Conservation (phyloP, 805 yeast species). For the Ogataea kodamae region DNA sequence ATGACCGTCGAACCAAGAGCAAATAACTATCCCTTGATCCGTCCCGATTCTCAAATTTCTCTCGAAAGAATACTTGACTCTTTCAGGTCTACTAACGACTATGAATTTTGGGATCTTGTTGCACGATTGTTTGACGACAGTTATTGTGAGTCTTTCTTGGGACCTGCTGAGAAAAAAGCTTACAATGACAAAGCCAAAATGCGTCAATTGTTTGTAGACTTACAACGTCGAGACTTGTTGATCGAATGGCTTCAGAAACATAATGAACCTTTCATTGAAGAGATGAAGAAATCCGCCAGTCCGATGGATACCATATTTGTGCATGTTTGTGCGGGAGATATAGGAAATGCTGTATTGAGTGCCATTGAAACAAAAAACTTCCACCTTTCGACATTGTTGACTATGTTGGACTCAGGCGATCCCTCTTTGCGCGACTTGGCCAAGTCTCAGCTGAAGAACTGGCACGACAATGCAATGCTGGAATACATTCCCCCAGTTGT, state of each 20-base stretch:
- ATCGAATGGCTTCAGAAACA: constrained; percentile 55
- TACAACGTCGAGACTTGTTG: constrained; percentile 43
- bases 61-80: constrained; percentile 29
- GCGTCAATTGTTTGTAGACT: constrained; percentile 15
- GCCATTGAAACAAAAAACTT: constrained; percentile 62
- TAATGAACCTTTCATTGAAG: constrained; percentile 35
- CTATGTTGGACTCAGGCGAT: constrained; percentile 71
- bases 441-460: constrained; percentile 55
- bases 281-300: constrained; percentile 34
- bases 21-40: constrained; percentile 38
- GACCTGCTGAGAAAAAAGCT: constrained; percentile 5
- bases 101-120: constrained; percentile 50
- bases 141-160: constrained; percentile 17
- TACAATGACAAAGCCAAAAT: constrained; percentile 10
- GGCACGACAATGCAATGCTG: constrained; percentile 48
- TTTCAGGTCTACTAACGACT: constrained; percentile 21
- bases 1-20: constrained; percentile 9
- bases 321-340: constrained; percentile 49
- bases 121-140: constrained; percentile 57
- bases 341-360: constrained; percentile 55
- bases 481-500: constrained; percentile 50
- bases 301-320: constrained; percentile 50
- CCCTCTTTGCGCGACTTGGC: constrained; percentile 55
- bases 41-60: constrained; percentile 28
- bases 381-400: constrained; percentile 67